Base-by-base conservation (phyloP, 2,329 filamentous ascomycete genomes). In the Eurotiales sp. region DNA sequence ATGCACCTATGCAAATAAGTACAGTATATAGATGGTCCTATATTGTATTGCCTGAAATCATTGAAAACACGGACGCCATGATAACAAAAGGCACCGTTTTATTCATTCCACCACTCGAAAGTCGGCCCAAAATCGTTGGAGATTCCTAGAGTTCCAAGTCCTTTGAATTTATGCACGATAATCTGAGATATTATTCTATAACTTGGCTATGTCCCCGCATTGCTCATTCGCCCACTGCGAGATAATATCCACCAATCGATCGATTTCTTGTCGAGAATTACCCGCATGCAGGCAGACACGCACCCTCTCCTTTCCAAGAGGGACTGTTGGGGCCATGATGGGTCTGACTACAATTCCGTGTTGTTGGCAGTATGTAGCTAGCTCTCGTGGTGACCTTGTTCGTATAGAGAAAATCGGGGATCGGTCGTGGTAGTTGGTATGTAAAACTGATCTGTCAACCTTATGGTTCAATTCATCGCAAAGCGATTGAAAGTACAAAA, bases 291-390 rank as follows among this genome's bases (percentile, higher is more conserved):
- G 63, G 64, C 85, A 88, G 0, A 89, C 72, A 8, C 86, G 71
- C 0, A 88, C 79, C 10, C 86, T 72, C 62, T 87, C 83, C 4
- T 72, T 79, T 0, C 85, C 84, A 2, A 63, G 66, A 0, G 84
- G 83, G 2, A 89, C 84, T 0, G 85, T 88, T 0, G 86, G 86
- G 1, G 83, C 75, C 52, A 88, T 82, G 14, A 88, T 86, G 0
- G 84, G 77, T 2, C 85, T 75, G 0, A 87, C 80, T 39, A 84
- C 72, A 50, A 81, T 83, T 0, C 83, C 82, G 0, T 68, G 64
- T 3, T 71, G 59, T 64, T 88, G 85, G 50, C 85, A 87, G 50
- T 77, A 71, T 1, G 65, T 71, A 0, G 85, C 85, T 12, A 88
- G 65, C 3, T 74, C 72, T 3, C 83, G 76, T 0, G 85, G 83